Conservation (phyloP, 2,329 filamentous ascomycete genomes). For the Ophiosphaerella narmari region DNA sequence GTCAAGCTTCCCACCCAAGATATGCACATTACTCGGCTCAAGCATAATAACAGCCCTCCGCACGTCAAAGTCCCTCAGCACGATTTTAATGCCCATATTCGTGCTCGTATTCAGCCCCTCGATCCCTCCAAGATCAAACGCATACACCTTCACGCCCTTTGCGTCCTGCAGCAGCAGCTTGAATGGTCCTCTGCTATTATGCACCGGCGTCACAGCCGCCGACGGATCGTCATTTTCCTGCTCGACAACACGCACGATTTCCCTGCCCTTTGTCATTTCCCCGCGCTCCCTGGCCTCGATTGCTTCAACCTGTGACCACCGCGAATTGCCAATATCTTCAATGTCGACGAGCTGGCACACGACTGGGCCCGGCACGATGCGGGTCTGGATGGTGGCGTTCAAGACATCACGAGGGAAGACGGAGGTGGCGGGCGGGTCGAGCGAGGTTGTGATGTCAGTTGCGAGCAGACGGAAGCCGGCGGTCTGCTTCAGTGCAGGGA, state of each 20-base stretch:
- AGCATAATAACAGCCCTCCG: slow-evolving; percentile 80
- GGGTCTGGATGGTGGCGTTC: slow-evolving; percentile 61
- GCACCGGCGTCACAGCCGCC: slow-evolving; percentile 25
- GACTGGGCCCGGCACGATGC: slow-evolving; percentile 63
- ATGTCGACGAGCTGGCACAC: slow-evolving; percentile 84
- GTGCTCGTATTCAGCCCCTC: slow-evolving; percentile 68
- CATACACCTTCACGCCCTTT: slow-evolving; percentile 67
- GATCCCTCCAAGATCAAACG: slow-evolving; percentile 71
- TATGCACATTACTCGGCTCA: slow-evolving; percentile 67
- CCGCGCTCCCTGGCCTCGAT: slow-evolving; percentile 75
- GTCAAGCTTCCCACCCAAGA: slow-evolving; percentile 89
- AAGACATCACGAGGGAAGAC: slow-evolving; percentile 64
- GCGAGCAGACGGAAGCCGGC: slow-evolving; percentile 79
- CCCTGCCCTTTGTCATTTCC: slow-evolving; percentile 74
- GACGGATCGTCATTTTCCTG: slow-evolving; percentile 52
- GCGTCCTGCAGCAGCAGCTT: slow-evolving; percentile 83
- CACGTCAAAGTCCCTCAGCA: slow-evolving; percentile 70
- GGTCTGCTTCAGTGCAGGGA: slow-evolving; percentile 76
- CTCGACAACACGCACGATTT: slow-evolving; percentile 74
- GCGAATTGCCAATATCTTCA: slow-evolving; percentile 77
- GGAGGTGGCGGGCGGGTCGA: slow-evolving; percentile 49
- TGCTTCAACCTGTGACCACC: slow-evolving; percentile 86
- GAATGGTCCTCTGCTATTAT: slow-evolving; percentile 66
- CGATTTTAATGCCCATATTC: slow-evolving; percentile 79
- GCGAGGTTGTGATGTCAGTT: slow-evolving; percentile 71